Evolutionary conservation across 2,329 filamentous ascomycete genomes (phyloP), one percentile per base, ranked within the genome.

Genomic region (Aspergillus awamori): DNA sequence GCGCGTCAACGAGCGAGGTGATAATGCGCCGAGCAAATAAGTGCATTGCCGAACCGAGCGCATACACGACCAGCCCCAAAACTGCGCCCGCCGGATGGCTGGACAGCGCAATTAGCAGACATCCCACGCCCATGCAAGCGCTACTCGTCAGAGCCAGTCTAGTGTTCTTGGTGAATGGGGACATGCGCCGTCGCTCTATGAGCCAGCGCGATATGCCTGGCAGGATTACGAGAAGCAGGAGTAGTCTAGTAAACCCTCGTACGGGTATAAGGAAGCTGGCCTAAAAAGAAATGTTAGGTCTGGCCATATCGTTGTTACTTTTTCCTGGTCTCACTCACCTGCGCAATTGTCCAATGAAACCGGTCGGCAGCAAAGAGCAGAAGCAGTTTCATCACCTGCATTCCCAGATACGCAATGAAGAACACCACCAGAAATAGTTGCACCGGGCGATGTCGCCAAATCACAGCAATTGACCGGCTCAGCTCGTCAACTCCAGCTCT

Each of bases 1-100:
- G 65, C 5, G 67, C 63, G 2, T 52, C 45, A 0, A 75, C 68
- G 15, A 75, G 66, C 8, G 65, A 58, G 7, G 72, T 72, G n/a
- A 61, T 72, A 8, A 73, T 54, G 60, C 69, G 72, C 39, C 72
- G 67, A 6, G 62, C 61, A 5, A 61, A 60, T 8, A 68, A 48
- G 2, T 53, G 13, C 45, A 74, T 73, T 1, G 66, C 65, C 1
- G 65, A 58, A 17, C 72, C 71, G 15, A 72, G 53, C 4, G 71
- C 71, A 22, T 67, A 54, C 6, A 74, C 20, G 51, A 24, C 71
- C 51, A 28, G 69, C 39, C 4, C 71, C 68, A 45, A 17, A 39
- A 61, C 61, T 57, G 58, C 60, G 53, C 36, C 61, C 45, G 53
- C 54, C 33, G 38, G 57, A 57, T 58, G 57, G 24, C 51, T 67